Evolutionary conservation across 768 basidiomycete genomes (phyloP).

Genomic region (Calocybe cyanea): DNA sequence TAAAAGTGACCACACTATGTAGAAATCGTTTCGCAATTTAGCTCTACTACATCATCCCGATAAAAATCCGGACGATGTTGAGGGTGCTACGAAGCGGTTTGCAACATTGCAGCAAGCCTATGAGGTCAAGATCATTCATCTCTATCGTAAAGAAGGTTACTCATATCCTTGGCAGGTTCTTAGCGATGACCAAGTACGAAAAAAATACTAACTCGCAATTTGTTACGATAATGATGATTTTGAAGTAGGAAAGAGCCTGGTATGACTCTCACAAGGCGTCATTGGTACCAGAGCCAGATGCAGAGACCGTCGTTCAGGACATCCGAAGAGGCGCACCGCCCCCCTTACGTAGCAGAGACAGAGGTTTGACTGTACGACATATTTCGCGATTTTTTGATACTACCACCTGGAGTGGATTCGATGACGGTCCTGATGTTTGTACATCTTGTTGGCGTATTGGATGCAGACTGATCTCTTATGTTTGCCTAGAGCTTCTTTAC

Average conservation of each 20-base stretch:
- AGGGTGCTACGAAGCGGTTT: conserved; percentile 85
- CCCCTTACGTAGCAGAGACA: conserved; percentile 45
- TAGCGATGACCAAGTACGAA: conserved; percentile 87
- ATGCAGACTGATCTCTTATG: not conserved
- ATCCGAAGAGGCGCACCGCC: conserved; percentile 69
- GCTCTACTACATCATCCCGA: conserved; percentile 87
- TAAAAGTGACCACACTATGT: conserved; percentile 4
- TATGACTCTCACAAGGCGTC: conserved; percentile 92
- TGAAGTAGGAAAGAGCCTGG: conserved; percentile 91
- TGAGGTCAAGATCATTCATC: conserved; percentile 57
- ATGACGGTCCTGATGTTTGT: conserved; percentile 58
- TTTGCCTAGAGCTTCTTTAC: conserved; percentile 78
- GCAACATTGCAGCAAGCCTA: conserved; percentile 92
- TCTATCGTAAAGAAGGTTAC: not conserved
- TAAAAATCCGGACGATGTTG: conserved; percentile 79
- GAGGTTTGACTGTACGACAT: conserved; percentile 78
- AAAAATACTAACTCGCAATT: not conserved
- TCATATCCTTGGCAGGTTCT: conserved; percentile 54
- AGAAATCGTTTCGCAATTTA: conserved; percentile 82
- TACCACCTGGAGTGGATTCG: conserved; percentile 60
- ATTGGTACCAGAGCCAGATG: conserved; percentile 77
- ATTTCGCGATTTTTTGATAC: conserved; percentile 82
- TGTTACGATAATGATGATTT: conserved; percentile 16
- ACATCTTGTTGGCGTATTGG: not conserved
- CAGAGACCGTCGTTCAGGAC: conserved; percentile 80